Percentiles rank a stretch among this genome's conserved stretches.
phyloP scores from a whole-genome alignment of 345 rosid species.

The Lepidium aucheri region DNA sequence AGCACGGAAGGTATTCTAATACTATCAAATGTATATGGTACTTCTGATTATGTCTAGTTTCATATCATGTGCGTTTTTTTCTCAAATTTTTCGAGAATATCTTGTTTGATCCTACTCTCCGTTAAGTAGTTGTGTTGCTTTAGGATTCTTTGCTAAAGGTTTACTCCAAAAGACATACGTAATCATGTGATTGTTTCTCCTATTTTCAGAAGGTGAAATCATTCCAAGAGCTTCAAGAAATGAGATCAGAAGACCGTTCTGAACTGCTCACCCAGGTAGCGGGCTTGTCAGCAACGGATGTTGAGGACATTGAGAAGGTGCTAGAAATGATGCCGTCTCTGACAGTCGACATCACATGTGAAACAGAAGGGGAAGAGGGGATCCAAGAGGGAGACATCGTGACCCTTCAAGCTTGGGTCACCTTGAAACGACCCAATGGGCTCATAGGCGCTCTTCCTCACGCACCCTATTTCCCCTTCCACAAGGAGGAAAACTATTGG shows the following conservation, averaged over 20 bases:
- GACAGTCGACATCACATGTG: constrained; percentile 72
- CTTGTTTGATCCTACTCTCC: constrained; percentile 1
- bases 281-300: constrained; percentile 65
- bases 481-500: constrained; percentile 97
- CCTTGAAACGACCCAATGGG: constrained; percentile 72
- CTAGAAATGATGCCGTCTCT: constrained; percentile 91
- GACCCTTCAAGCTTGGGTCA: constrained; percentile 82
- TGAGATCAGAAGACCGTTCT: constrained; percentile 61
- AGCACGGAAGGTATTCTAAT: constrained; percentile 68
- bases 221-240: constrained; percentile 72
- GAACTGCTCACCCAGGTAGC: constrained; percentile 69
- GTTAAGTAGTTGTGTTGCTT: neutral
- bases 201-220: constrained; percentile 82
- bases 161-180: neutral
- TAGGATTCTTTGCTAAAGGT: neutral
- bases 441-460: constrained; percentile 85
- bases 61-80: constrained; percentile 4
- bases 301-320: constrained; percentile 72
- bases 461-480: constrained; percentile 74
- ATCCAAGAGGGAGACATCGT: constrained; percentile 92
- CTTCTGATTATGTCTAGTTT: neutral
- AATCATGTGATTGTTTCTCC: neutral
- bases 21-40: constrained; percentile 7
- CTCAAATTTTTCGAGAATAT: neutral
- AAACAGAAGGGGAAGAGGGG: constrained; percentile 98